Conservation (phyloP, 2,329 filamentous ascomycete genomes). For the Paracoccidioides lutzii region DNA sequence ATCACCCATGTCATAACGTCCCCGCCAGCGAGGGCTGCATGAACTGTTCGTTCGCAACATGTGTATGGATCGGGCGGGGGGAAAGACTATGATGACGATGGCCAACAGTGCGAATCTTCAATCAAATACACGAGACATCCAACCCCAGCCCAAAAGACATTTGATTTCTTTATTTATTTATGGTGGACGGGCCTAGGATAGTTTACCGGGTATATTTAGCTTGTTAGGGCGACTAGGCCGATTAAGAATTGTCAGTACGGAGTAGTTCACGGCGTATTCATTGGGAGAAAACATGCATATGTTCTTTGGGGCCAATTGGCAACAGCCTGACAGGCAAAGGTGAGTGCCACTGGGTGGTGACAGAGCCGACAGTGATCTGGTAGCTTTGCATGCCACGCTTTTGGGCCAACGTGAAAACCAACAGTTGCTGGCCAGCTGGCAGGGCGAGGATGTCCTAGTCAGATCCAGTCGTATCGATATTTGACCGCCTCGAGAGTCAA, state of each 20-base stretch:
- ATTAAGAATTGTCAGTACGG: too few relatives aligned
- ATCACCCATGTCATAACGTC: neutral
- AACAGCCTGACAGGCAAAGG: neutral
- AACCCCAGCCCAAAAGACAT: neutral
- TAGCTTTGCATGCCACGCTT: slow-evolving; percentile 2
- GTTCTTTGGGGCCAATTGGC: too few relatives aligned
- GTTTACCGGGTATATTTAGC: too few relatives aligned
- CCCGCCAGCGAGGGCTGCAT: neutral
- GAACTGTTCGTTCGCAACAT: slow-evolving; percentile 1
- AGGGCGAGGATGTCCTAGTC: neutral
- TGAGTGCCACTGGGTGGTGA: neutral
- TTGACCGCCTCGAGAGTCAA: neutral
- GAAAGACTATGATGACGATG: neutral
- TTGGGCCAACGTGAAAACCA: neutral
- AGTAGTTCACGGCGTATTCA: too few relatives aligned
- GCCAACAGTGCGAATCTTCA: neutral
- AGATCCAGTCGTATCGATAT: neutral
- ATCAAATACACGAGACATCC: neutral
- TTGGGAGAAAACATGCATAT: too few relatives aligned
- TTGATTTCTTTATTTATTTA: neutral
- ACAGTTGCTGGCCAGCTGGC: slow-evolving; percentile 7
- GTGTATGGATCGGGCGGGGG: neutral
- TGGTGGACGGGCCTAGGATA: neutral
- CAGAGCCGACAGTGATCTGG: neutral
- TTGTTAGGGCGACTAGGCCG: too few relatives aligned